Conservation (phyloP, 257 asterid species). For the Solanum microdontum region DNA sequence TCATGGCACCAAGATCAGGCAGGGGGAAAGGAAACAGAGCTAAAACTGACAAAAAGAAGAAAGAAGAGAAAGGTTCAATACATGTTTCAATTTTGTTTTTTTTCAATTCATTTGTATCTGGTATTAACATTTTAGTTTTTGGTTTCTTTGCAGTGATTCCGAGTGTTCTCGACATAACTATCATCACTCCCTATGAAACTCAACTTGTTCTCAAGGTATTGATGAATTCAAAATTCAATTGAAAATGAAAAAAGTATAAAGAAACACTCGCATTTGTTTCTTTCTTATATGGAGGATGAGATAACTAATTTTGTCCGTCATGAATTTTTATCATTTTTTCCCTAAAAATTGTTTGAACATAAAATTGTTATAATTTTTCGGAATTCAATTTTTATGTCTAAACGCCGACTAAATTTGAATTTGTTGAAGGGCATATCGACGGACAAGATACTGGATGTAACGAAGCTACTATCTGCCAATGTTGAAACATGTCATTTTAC, state of each 20-base stretch:
- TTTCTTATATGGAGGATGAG: neutral
- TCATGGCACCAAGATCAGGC: constrained; percentile 94
- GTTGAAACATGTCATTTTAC: constrained; percentile 93
- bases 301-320: neutral
- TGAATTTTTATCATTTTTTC: neutral
- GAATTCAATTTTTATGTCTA: neutral
- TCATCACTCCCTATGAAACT: constrained; percentile 79
- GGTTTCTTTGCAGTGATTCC: constrained; percentile 56
- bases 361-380: too few relatives aligned
- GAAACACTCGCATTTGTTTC: neutral
- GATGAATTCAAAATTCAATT: neutral
- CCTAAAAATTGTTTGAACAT: neutral
- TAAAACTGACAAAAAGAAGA: constrained; percentile 82
- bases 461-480: constrained; percentile 61
- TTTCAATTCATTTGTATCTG: neutral
- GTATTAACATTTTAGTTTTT: neutral
- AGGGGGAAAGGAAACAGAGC: constrained; percentile 64
- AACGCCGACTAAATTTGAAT: neutral
- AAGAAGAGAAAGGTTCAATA: constrained; percentile 74
- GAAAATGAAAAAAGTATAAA: too few relatives aligned
- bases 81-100: neutral
- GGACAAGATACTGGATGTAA: constrained; percentile 89
- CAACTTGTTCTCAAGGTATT: constrained; percentile 79
- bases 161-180: constrained; percentile 53
- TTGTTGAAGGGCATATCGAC: constrained; percentile 80